These are phyloP conservation scores for Hemisphaericaspora subhashii DNA, from an alignment of 1,139 yeast species.

Conservation along the genomic window DNA sequence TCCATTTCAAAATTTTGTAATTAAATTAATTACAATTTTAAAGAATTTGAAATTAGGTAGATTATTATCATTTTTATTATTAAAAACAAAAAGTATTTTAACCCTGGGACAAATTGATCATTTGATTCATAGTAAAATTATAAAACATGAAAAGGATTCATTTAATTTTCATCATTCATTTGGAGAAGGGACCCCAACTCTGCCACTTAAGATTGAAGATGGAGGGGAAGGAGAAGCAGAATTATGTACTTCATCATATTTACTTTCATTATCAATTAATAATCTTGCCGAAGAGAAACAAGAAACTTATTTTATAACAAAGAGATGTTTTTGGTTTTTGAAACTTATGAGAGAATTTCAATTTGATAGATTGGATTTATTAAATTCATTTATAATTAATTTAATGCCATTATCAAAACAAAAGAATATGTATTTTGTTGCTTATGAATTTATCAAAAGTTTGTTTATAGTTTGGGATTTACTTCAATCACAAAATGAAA, in stretches of 20 bases:
- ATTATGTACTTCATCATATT: not conserved
- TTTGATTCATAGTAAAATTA: conserved; percentile 6
- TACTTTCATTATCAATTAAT: conserved; percentile 2
- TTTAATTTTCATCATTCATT: not conserved
- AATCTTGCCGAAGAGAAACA: conserved; percentile 2
- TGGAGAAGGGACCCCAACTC: not conserved
- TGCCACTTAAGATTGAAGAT: not conserved
- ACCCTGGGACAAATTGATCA: conserved; percentile 8
- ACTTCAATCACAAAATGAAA: conserved; percentile 11
- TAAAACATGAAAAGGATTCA: conserved; percentile 1
- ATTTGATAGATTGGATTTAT: conserved; percentile 1
- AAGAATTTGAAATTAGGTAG: conserved; percentile 5
- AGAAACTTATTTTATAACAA: conserved; percentile 1
- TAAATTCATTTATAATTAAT: not conserved
- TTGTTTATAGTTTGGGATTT: conserved; percentile 22
- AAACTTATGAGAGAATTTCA: conserved; percentile 2
- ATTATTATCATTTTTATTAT: conserved; percentile 7
- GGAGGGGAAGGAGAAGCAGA: not conserved
- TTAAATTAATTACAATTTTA: conserved; percentile 8
- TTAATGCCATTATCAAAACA: conserved; percentile 11
- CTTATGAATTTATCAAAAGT: conserved; percentile 23
- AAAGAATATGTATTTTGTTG: conserved; percentile 14
- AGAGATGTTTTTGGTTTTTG: conserved; percentile 4
- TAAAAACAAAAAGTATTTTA: conserved; percentile 8
- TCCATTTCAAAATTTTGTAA: conserved; percentile 8